phyloP scores from a whole-genome alignment of 306 rosid genomes.

The Amphicarpaea edgeworthii region DNA sequence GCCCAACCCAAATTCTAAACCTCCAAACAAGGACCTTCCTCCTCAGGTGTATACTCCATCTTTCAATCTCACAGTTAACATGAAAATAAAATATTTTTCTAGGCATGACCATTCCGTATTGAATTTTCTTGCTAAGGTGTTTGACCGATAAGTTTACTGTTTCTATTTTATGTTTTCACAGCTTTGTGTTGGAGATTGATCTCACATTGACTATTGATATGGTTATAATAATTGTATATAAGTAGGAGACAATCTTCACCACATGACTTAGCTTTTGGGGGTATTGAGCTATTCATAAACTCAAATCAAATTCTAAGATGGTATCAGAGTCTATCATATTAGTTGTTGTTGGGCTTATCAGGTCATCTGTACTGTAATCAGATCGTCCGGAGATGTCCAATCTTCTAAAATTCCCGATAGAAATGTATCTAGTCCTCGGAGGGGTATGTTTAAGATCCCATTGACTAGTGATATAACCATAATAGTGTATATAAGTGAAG shows the following conservation, averaged over 20 bases:
- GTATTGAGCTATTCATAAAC: too few relatives aligned
- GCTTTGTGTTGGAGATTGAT: not conserved
- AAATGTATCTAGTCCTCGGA: too few relatives aligned
- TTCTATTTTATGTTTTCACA: not conserved
- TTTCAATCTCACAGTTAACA: not conserved
- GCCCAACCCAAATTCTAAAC: conserved; percentile 56
- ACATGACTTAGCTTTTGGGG: too few relatives aligned
- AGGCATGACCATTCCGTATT: not conserved
- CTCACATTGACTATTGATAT: not conserved
- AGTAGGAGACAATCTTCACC: not conserved
- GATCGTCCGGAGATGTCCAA: too few relatives aligned
- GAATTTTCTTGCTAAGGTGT: not conserved
- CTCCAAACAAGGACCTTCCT: conserved; percentile 83
- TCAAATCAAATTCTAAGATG: too few relatives aligned
- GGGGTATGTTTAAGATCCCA: not conserved
- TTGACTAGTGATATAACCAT: not conserved
- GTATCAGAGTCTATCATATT: too few relatives aligned
- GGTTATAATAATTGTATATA: not conserved
- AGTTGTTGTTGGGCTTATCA: too few relatives aligned
- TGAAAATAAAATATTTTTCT: not conserved
- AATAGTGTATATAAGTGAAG: not conserved
- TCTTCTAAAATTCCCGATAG: too few relatives aligned
- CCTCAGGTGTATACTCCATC: conserved; percentile 66
- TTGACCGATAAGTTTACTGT: not conserved
- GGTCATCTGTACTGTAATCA: too few relatives aligned